Base-by-base conservation (phyloP, 306 rosid species). In the Trichosanthes truncata region DNA sequence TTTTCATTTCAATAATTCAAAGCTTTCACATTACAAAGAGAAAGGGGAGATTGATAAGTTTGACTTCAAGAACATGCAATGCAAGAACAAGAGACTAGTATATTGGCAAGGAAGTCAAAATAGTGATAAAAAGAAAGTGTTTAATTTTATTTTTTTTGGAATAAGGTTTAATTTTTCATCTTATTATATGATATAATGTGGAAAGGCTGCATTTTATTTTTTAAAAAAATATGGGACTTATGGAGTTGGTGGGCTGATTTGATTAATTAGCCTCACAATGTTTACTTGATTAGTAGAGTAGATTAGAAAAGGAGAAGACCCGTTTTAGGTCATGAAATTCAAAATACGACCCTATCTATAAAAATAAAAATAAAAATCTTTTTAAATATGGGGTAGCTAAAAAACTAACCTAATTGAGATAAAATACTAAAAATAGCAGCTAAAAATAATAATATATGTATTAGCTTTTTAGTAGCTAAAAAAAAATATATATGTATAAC, bases 21-120 rank as follows among this genome's bases (percentile, higher is more conserved):
- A 74, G 61, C 78, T 74, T 74, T 74, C 78, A 49, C 78, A 74
- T 33, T 35, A 20, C 18, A 74, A 31, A 43, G 62, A 51, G 29
- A 46, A 46, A 26, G 14, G 36, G 15, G 35, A 43, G 76, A 69
- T 10, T 20, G 29, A 66, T 36, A 36, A 66, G 15, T 66, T 66
- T 66, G 74, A 66, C 74, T 36, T 36, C 71, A 61, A 61, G 67
- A 61, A 61, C 67, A 60, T 60, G 67, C 67, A 31, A 12, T 60
- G 40, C 72, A 65, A 65, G 51, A 38, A n/a, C 17, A 71, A 72
- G 57, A 72, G 57, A 72, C 77, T 55, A 45, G 18, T 4, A 25
- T 46, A 25, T 46, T 72, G 59, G 25, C 76, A 72, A 72, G 21
- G 15, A 72, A 72, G 77, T 72, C 77, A 72, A 72, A 13, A 23